phyloP scores from a whole-genome alignment of 768 basidiomycete species.

The Termitomyces sp. region DNA sequence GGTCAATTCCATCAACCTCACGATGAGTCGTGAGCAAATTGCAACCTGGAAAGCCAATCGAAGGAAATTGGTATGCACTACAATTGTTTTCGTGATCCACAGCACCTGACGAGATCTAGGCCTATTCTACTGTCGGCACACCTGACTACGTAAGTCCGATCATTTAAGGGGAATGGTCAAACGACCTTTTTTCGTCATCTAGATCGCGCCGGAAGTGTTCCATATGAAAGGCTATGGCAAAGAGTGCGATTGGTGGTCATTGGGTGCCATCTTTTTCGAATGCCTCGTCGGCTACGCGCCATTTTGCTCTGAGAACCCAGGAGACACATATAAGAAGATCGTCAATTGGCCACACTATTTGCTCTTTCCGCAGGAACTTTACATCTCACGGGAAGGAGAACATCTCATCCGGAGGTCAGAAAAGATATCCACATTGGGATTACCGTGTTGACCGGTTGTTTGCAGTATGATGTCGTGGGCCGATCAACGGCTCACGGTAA shows the following conservation, averaged over 20 bases:
- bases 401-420: slow-evolving; percentile 88
- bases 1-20: slow-evolving; percentile 95
- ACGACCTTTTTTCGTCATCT: slow-evolving; percentile 12
- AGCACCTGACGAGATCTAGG: slow-evolving; percentile 38
- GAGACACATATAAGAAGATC: slow-evolving; percentile 98
- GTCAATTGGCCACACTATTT: slow-evolving; percentile 92
- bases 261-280: slow-evolving; percentile 99
- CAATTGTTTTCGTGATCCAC: neutral
- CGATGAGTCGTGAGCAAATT: slow-evolving; percentile 95
- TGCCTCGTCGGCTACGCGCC: slow-evolving; percentile 97
- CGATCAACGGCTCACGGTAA: slow-evolving; percentile 66
- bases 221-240: slow-evolving; percentile 95
- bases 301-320: slow-evolving; percentile 95
- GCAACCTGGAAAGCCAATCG: slow-evolving; percentile 99
- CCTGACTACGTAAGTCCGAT: slow-evolving; percentile 49
- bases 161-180: slow-evolving; percentile 13
- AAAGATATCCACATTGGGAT: slow-evolving; percentile 1
- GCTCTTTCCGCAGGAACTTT: slow-evolving; percentile 92
- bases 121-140: slow-evolving; percentile 85
- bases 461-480: slow-evolving; percentile 82
- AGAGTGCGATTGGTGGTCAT: slow-evolving; percentile 99
- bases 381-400: slow-evolving; percentile 88
- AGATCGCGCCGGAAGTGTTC: slow-evolving; percentile 98
- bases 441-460: slow-evolving; percentile 7
- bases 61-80: slow-evolving; percentile 71